Base-by-base conservation (phyloP, 2,329 filamentous ascomycete genomes). In the Fusarium gaditjirri region DNA sequence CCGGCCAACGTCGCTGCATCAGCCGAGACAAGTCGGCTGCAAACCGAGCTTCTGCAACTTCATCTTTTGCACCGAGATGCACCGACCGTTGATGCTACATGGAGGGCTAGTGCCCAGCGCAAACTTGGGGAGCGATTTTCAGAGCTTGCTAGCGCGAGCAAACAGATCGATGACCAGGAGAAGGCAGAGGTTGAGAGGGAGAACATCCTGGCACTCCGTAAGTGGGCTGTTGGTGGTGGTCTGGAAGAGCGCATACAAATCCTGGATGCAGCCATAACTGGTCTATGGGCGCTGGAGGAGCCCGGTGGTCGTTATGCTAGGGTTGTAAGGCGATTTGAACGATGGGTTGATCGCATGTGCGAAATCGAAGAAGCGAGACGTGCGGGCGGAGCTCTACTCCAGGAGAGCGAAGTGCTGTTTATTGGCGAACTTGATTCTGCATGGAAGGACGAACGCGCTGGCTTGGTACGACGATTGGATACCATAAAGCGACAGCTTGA, bases 21-120 rank as follows among this genome's bases (percentile, higher is more conserved):
- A 3, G 88, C 87, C 56, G 88, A 90, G 78, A 90, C 85, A 12
- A 84, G 83, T 53, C 86, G 84, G 41, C 81, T 91, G 11, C 91
- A 93, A 78, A 87, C 90, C 4, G 89, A 91, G 77, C 84, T 93
- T 4, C 82, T 93, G 29, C 90, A 92, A 75, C 83, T 93, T 12
- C 89, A 91, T 53, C 81, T 93, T 12, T 78, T 93, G 27, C 90
- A 92, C 78, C 86, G 87, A 70, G 86, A 86, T 58, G 86, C 87
- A 7, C 79, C 79, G 4, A 68, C 77, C 6, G 85, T 85, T 1
- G 77, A 83, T 3, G 75, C 77, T 7, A 81, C 85, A 59, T 93
- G 90, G 89, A 85, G 86, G 65, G 84, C 81, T 5, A 90, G 87
- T 74, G 91, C 91, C 3, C 83, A 84, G 63, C 65, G 72, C 10